Percentiles rank a stretch among this genome's conserved stretches.
Conservation (phyloP, 345 rosid species). For the Chamaenerion angustifolium region DNA sequence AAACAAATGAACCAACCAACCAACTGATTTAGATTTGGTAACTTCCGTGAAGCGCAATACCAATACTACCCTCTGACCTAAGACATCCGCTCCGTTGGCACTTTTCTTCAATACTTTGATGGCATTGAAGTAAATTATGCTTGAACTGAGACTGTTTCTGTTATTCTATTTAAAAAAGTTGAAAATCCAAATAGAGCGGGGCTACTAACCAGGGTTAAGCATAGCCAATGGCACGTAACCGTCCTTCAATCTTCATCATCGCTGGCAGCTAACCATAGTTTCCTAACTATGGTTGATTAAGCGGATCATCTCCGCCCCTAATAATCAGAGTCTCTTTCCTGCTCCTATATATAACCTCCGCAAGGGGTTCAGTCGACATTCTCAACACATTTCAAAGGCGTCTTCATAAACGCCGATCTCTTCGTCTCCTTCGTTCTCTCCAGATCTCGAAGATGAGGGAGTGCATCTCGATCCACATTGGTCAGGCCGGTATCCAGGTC, state of each 20-base stretch:
- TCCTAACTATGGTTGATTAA: conserved; percentile 11
- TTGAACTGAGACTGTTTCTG: not conserved
- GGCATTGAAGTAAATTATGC: conserved; percentile 11
- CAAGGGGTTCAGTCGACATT: too few relatives aligned
- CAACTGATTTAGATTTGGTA: too few relatives aligned
- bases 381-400: conserved; percentile 15
- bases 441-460: conserved; percentile 23
- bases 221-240: not conserved
- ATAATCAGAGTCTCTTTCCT: too few relatives aligned
- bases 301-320: too few relatives aligned
- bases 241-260: conserved; percentile 1
- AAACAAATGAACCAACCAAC: too few relatives aligned
- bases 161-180: not conserved
- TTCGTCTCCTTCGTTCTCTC: not conserved
- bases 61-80: not conserved
- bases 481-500: conserved; percentile 54
- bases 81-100: conserved; percentile 7
- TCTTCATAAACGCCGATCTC: conserved; percentile 37
- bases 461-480: conserved; percentile 47
- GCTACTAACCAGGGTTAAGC: conserved; percentile 15
- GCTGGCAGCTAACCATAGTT: conserved; percentile 18
- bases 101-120: not conserved
- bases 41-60: not conserved
- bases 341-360: too few relatives aligned
- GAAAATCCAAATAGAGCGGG: conserved; percentile 10